Base-by-base conservation (phyloP, 2,329 filamentous ascomycete genomes). In the Penicillium sp. region DNA sequence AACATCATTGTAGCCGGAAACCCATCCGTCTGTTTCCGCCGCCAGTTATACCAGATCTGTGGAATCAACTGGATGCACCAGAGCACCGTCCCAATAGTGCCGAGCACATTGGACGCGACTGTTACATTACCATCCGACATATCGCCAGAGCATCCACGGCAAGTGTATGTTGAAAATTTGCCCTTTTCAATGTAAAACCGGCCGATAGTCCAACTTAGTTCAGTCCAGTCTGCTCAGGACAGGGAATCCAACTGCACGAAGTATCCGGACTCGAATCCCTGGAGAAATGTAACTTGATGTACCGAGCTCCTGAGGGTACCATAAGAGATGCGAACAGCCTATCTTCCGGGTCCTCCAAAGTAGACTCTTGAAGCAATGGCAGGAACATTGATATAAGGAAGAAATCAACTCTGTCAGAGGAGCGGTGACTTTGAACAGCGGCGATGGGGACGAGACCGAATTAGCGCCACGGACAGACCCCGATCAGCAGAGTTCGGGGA, bases 1-100 rank as follows among this genome's bases (percentile, higher is more conserved):
- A 87, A 82, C 75, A 87, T 81, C 84, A 87, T 87, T n/a, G 71
- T 62, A 0, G 77, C 78, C 0, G 85, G 84, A 2, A 87, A 71
- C 2, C 85, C 85, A 34, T 87, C 83, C 0, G 84, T 87, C 55
- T 78, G 79, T 65, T 87, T 87, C 13, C 74, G 78, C n/a, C 78
- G 75, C 79, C 82, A 87, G 66, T 86, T 87, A 56, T 82, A 79
- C 81, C 82, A 86, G 73, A 87, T 86, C 60, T 78, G 75, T 7
- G 69, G 68, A 13, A 75, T 61, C 36, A 75, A 55, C 58, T 77
- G 65, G 51, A 75, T 63, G 47, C 72, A 75, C 73, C 74, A 76
- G 31, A 75, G 65, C 10, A 75, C 67, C 1, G 73, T 75, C 6
- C 73, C 74, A 47, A 76, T 75, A 3, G 73, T 76, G 33, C 74